These are phyloP conservation scores for Podospora bellae-mahoneyi DNA, from an alignment of 495 filamentous ascomycete species.

Conservation along the genomic window DNA sequence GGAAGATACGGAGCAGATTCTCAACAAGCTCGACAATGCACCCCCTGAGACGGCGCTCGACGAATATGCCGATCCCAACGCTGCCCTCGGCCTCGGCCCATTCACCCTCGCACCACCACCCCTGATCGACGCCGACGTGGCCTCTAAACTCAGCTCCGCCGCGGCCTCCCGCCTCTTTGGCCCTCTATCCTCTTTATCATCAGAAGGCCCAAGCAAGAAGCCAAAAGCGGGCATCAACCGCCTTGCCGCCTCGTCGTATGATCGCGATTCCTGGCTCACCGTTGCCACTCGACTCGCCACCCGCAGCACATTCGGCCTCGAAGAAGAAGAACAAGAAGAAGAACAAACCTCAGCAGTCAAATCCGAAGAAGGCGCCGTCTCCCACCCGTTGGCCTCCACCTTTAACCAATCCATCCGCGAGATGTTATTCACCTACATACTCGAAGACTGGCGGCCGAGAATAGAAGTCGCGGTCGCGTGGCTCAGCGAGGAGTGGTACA, in stretches of 20 bases:
- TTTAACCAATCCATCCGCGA: conserved; percentile 57
- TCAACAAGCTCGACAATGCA: conserved; percentile 65
- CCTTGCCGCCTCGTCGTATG: conserved; percentile 78
- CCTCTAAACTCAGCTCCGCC: conserved; percentile 61
- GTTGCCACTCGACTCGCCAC: conserved; percentile 84
- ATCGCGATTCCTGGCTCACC: conserved; percentile 87
- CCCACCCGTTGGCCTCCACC: conserved; percentile 52
- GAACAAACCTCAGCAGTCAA: conserved; percentile 35
- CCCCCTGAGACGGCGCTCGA: conserved; percentile 47
- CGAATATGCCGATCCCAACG: conserved; percentile 34
- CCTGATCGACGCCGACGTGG: conserved; percentile 63
- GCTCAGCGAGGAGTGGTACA: conserved; percentile 98
- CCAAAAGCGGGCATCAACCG: conserved; percentile 70
- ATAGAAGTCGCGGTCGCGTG: conserved; percentile 85
- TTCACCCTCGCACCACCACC: conserved; percentile 81
- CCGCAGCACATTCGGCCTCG: conserved; percentile 65
- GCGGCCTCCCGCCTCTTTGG: conserved; percentile 73
- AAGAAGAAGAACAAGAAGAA: conserved; percentile 33
- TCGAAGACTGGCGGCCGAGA: conserved; percentile 84
- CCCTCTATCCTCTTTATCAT: conserved; percentile 62
- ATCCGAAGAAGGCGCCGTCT: conserved; percentile 39
- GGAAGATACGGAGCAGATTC: conserved; percentile 68
- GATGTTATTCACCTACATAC: conserved; percentile 72
- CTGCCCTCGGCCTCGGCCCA: conserved; percentile 51
- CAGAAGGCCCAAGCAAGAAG: conserved; percentile 49